These are phyloP conservation scores for Pseudoscleropodium purum DNA, from an alignment of 225 moss, liverwort and hornwort species.

Conservation along the genomic window DNA sequence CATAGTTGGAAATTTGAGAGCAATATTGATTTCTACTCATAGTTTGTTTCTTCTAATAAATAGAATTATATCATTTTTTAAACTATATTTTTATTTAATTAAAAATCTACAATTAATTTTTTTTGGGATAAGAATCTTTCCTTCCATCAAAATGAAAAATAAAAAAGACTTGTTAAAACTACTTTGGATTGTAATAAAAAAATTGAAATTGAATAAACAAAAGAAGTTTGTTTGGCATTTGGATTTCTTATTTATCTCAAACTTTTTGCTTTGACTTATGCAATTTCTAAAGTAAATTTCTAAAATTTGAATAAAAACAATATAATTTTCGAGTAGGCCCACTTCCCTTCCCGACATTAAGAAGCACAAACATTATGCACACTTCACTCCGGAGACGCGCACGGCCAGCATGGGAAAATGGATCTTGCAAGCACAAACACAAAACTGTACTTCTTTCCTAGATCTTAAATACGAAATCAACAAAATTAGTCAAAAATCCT, in stretches of 20 bases:
- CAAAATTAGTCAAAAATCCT: background rate
- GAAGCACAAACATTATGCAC: background rate
- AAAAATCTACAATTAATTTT: background rate
- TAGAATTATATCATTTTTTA: too few species aligned
- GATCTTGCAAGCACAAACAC: background rate
- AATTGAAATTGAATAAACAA: too few species aligned
- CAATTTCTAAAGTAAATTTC: background rate
- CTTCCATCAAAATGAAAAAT: background rate
- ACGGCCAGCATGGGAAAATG: background rate
- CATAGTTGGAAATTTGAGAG: rapidly evolving
- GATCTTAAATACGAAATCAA: background rate
- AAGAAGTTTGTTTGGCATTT: too few species aligned
- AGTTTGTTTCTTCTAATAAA: too few species aligned
- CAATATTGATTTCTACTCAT: rapidly evolving
- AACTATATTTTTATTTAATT: background rate
- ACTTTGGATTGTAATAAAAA: background rate
- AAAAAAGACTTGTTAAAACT: background rate
- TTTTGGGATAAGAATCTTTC: too few species aligned
- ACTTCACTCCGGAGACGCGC: background rate
- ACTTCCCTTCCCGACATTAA: background rate
- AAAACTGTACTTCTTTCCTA: rapidly evolving
- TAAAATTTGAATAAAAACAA: background rate
- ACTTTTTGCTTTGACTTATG: background rate
- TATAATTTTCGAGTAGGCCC: background rate
- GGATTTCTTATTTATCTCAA: too few species aligned